Conservation (phyloP, 2,329 filamentous ascomycete genomes). For the Colletotrichum gloeosporioides region DNA sequence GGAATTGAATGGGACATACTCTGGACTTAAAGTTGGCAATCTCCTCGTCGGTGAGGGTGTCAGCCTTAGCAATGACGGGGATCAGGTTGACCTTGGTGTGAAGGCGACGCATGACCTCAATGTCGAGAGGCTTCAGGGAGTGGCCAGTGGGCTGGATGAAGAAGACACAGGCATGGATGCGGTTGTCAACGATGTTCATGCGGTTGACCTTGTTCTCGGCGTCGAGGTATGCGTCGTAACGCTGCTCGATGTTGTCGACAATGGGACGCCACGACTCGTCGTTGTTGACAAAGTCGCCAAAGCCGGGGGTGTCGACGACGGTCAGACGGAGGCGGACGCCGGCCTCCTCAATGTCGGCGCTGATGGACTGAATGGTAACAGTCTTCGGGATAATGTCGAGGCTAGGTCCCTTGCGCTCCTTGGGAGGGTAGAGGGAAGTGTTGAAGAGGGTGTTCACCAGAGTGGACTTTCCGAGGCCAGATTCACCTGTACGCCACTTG, state of each 20-base stretch:
- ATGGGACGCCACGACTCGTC: slow-evolving; percentile 99
- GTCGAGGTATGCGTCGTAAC: slow-evolving; percentile 97
- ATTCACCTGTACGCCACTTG: slow-evolving; percentile 75
- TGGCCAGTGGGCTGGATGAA: slow-evolving; percentile 99
- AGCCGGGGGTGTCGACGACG: slow-evolving; percentile 96
- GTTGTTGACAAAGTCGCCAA: slow-evolving; percentile 99
- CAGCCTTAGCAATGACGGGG: slow-evolving; percentile 97
- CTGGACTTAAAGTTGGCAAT: slow-evolving; percentile 93
- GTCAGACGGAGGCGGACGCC: slow-evolving; percentile 95
- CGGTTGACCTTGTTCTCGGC: slow-evolving; percentile 99
- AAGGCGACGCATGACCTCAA: slow-evolving; percentile 98
- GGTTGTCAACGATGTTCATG: slow-evolving; percentile 99
- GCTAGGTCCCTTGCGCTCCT: slow-evolving; percentile 97
- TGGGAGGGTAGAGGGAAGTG: slow-evolving; percentile 97
- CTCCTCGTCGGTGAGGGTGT: slow-evolving; percentile 97
- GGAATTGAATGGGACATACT: slow-evolving; percentile 62
- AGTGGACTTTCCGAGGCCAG: slow-evolving; percentile 97
- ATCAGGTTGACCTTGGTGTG: slow-evolving; percentile 99
- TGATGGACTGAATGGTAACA: slow-evolving; percentile 92
- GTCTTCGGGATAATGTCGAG: slow-evolving; percentile 99
- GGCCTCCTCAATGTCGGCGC: slow-evolving; percentile 97
- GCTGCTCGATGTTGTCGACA: slow-evolving; percentile 99
- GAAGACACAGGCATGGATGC: slow-evolving; percentile 98
- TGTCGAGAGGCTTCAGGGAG: slow-evolving; percentile 96
- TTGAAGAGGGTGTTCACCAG: slow-evolving; percentile 99